phyloP scores from a whole-genome alignment of 306 rosid genomes.

The barrel medic (Medicago truncatula) region DNA sequence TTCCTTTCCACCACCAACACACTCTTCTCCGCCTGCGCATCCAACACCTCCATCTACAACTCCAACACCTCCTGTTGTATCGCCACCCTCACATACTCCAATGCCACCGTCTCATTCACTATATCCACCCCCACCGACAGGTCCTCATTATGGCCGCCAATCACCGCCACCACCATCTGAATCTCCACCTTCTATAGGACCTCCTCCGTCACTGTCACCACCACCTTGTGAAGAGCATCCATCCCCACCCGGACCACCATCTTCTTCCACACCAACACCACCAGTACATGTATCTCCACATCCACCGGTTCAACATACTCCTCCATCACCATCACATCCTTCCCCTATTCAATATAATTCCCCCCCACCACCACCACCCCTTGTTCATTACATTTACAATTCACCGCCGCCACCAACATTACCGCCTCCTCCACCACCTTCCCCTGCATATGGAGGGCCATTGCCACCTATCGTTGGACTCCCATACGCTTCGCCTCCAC shows the following conservation, averaged over 20 bases:
- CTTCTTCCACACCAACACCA: conserved; percentile 27
- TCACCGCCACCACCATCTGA: conserved; percentile 51
- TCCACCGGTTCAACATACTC: neutral
- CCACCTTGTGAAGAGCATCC: conserved; percentile 44
- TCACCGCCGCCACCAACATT: conserved; percentile 52
- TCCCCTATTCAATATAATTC: conserved; percentile 25
- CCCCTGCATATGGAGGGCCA: conserved; percentile 94
- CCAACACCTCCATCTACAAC: conserved; percentile 40
- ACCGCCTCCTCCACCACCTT: conserved; percentile 65
- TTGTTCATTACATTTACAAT: conserved; percentile 44
- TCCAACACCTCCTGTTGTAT: too few species aligned
- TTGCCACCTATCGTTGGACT: conserved; percentile 83
- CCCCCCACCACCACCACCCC: conserved; percentile 48
- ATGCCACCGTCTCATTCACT: too few species aligned
- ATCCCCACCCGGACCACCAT: conserved; percentile 36
- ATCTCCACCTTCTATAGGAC: conserved; percentile 66
- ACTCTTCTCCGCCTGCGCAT: neutral
- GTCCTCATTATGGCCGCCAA: conserved; percentile 41
- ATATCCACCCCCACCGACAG: conserved; percentile 16
- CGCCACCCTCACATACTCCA: too few species aligned
- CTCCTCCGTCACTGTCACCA: conserved; percentile 50
- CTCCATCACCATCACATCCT: conserved; percentile 51
- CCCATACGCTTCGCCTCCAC: conserved; percentile 93
- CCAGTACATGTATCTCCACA: conserved; percentile 42
- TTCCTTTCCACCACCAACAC: neutral